Percentiles rank a stretch among this genome's conserved stretches.
These are phyloP conservation scores for Chlamydomonas schloesseri DNA, from an alignment of 139 green algal species.

Conservation along the genomic window DNA sequence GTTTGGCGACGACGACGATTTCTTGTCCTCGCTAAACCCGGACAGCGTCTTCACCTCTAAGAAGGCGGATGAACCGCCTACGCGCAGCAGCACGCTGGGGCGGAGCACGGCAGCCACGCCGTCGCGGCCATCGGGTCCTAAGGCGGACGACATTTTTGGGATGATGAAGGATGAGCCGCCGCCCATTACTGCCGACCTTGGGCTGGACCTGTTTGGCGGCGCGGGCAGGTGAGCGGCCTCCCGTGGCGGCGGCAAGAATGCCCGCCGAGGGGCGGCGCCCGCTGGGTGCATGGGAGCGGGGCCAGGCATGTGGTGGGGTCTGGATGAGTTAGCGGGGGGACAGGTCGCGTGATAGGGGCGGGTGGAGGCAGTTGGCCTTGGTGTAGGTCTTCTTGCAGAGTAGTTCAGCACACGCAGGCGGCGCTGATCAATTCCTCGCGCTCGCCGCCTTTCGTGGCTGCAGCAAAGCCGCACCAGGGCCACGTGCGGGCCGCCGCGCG, in stretches of 20 bases:
- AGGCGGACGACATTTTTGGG: constrained; percentile 39
- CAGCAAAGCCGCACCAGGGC: constrained; percentile 18
- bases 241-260: too few relatives aligned
- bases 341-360: background rate
- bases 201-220: constrained; percentile 29
- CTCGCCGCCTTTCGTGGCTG: background rate
- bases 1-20: constrained; percentile 28
- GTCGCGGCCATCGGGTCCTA: background rate
- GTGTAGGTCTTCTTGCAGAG: too few relatives aligned
- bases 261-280: too few relatives aligned
- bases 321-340: too few relatives aligned
- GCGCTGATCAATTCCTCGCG: too few relatives aligned
- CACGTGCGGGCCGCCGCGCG: constrained; percentile 16
- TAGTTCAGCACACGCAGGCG: too few relatives aligned
- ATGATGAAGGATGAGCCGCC: constrained; percentile 44
- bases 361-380: too few relatives aligned
- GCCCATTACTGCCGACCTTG: background rate
- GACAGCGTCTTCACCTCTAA: constrained; percentile 3
- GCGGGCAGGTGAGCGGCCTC: constrained; percentile 37
- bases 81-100: background rate
- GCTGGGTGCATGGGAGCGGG: too few relatives aligned
- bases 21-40: constrained; percentile 3
- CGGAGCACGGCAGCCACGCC: background rate
- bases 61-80: background rate
- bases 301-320: too few relatives aligned